Percentiles rank a stretch among this genome's conserved stretches.
phyloP scores from a whole-genome alignment of 2,329 filamentous ascomycete species.

The Alternaria sp. region DNA sequence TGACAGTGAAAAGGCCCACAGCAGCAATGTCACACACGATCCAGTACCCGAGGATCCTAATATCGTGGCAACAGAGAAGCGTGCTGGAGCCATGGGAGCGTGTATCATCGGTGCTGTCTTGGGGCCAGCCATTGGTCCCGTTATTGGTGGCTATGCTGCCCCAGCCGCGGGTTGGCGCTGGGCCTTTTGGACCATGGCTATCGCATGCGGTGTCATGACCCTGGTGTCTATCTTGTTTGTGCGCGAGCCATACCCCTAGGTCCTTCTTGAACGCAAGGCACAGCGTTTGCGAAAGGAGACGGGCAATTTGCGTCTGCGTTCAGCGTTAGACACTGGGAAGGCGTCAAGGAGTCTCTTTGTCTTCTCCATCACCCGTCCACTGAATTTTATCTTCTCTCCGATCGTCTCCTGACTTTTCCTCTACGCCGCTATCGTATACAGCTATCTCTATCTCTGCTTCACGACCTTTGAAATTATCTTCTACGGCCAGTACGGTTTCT shows the following conservation, averaged over 20 bases:
- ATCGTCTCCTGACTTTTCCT: conserved; percentile 25
- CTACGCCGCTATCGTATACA: conserved; percentile 15
- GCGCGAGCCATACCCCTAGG: conserved; percentile 24
- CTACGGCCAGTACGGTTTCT: conserved; percentile 14
- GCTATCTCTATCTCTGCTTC: conserved; percentile 26
- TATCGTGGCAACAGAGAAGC: conserved; percentile 47
- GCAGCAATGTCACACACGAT: background rate
- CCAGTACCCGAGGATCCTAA: conserved; percentile 47
- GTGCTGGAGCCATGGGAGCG: conserved; percentile 26
- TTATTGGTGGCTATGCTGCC: conserved; percentile 17
- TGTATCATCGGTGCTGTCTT: conserved; percentile 17
- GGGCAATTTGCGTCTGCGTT: conserved; percentile 35
- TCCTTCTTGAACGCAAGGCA: conserved; percentile 43
- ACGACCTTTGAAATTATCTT: conserved; percentile 27
- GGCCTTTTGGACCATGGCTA: conserved; percentile 16
- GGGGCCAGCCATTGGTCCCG: conserved; percentile 23
- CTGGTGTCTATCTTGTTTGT: conserved; percentile 38
- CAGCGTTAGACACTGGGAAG: conserved; percentile 14
- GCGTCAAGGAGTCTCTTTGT: conserved; percentile 15
- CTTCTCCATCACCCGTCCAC: conserved; percentile 27
- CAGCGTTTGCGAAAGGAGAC: conserved; percentile 32
- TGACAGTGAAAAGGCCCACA: background rate
- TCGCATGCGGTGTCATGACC: conserved; percentile 20
- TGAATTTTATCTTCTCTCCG: conserved; percentile 34
- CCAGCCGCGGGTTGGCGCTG: conserved; percentile 20